Evolutionary conservation across 139 green algal genomes (phyloP).

Genomic region (Volvox africanus): DNA sequence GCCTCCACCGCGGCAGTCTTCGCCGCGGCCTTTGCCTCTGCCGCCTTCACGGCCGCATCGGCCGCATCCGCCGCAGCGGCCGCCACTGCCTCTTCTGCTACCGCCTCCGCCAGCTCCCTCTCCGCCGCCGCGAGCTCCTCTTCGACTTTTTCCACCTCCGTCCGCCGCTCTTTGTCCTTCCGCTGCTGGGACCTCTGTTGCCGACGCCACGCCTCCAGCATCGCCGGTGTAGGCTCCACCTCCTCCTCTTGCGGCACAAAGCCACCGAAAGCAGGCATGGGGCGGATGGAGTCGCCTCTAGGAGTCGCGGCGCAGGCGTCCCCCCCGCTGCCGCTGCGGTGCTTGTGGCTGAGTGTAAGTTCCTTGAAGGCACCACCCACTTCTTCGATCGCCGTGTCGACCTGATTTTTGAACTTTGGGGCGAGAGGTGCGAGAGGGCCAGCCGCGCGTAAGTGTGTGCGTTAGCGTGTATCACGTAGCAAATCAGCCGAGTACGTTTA

Average conservation of each 20-base stretch:
- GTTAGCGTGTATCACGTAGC: no score
- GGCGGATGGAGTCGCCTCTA: no score
- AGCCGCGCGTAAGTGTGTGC: no score
- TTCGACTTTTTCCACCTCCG: not conserved
- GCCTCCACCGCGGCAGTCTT: not conserved
- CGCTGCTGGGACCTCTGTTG: not conserved
- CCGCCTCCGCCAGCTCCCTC: conserved; percentile 4
- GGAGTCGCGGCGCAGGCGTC: not conserved
- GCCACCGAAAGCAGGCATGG: not conserved
- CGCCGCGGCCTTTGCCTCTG: not conserved
- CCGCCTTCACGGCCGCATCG: not conserved
- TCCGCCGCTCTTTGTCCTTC: not conserved
- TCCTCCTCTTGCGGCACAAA: not conserved
- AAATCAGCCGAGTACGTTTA: no score
- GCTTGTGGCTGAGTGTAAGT: not conserved
- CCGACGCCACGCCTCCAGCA: not conserved
- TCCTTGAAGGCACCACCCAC: not conserved
- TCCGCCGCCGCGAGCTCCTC: not conserved
- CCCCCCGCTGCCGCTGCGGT: not conserved
- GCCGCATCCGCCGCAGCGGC: not conserved
- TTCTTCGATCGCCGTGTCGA: not conserved
- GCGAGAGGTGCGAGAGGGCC: no score
- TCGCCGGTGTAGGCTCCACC: not conserved
- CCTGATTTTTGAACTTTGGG: not conserved
- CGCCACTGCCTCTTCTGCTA: conserved; percentile 5